Evolutionary conservation across 78 protist genomes (phyloP), one percentile per base, ranked within the genome.

Genomic region (Dictyostelium capitatum): DNA sequence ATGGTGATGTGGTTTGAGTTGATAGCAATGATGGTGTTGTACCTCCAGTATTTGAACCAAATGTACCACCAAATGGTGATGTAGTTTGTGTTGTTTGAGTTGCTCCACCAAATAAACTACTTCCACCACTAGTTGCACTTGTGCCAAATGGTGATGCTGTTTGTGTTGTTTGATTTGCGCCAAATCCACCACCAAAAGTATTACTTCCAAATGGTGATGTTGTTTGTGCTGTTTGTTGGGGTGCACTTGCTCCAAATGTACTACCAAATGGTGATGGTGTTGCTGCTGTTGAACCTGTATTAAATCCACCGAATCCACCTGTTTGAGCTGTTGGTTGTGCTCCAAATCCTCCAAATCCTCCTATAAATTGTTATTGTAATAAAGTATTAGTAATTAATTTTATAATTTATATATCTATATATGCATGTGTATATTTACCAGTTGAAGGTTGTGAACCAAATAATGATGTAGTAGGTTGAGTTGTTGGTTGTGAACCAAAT

Each of bases 1-100:
- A 80, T 41, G 95, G 83, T 64, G 94, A 70, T 54, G 95, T 48
- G 20, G 87, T 28, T 74, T 43, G 32, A 25, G 62, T 47, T 65
- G 74, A n/a, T 30, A 6, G 46, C 30, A 25, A 41, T 28, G 74
- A 5, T 30, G 32, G 41, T 65, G 41, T 23, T 30, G 10, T 3
- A 43, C 47, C 48, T 67, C 47, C 15, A 32, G 15, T 67, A 10
- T 43, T 32, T 12, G 75, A 15, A 14, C 82, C 70, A 43, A 10
- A 12, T 10, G 47, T 57, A 62, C 59, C 59, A 12, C 70, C 70
- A 25, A 62, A 62, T 25, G 70, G 70, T 25, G 43, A 25, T 23
- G 70, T 3, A 0, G 20, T 32, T 62, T 0, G 37, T 62, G 23
- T 30, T 7, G 37, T 0, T 23, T 30, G 23, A 25, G 70, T 62